phyloP scores from a whole-genome alignment of 1,284 basidiomycete species.

The Pascua sp. region DNA sequence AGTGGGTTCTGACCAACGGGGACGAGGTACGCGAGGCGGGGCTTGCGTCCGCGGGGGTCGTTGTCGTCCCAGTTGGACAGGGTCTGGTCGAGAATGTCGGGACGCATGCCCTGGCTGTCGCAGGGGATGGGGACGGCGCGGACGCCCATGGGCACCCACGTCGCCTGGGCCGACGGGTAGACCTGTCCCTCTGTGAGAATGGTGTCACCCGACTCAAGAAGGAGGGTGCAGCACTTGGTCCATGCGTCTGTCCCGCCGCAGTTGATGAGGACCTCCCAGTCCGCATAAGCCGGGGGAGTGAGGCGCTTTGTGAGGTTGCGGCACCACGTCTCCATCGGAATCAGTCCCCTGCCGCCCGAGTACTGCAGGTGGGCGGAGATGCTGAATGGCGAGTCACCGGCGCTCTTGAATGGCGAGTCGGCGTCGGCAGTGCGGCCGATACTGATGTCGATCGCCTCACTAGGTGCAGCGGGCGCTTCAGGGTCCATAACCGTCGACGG shows the following conservation, averaged over 20 bases:
- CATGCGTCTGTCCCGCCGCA: constrained; percentile 72
- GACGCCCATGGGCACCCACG: constrained; percentile 27
- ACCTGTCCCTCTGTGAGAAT: constrained; percentile 58
- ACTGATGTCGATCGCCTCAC: constrained; percentile 58
- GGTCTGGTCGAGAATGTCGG: constrained; percentile 58
- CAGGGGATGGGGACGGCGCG: constrained; percentile 54
- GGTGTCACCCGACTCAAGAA: constrained; percentile 68
- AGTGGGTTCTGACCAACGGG: constrained; percentile 62
- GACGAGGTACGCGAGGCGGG: constrained; percentile 62
- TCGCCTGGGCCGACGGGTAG: constrained; percentile 42
- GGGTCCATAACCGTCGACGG: constrained; percentile 50
- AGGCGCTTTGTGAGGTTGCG: constrained; percentile 59
- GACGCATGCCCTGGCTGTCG: constrained; percentile 66
- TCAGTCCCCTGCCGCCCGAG: constrained; percentile 44
- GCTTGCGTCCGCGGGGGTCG: constrained; percentile 51
- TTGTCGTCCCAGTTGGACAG: constrained; percentile 63
- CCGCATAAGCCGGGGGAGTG: constrained; percentile 61
- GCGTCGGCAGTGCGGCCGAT: constrained; percentile 42
- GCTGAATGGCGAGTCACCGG: constrained; percentile 43
- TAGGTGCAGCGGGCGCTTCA: constrained; percentile 43
- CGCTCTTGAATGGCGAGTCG: constrained; percentile 9
- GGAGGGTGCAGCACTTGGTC: constrained; percentile 49
- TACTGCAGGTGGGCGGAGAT: constrained; percentile 68
- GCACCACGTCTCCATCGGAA: constrained; percentile 19
- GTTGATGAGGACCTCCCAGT: constrained; percentile 60